Evolutionary conservation across 495 filamentous ascomycete genomes (phyloP), one percentile per base, ranked within the genome.

Genomic region (Penicillium desertorum): DNA sequence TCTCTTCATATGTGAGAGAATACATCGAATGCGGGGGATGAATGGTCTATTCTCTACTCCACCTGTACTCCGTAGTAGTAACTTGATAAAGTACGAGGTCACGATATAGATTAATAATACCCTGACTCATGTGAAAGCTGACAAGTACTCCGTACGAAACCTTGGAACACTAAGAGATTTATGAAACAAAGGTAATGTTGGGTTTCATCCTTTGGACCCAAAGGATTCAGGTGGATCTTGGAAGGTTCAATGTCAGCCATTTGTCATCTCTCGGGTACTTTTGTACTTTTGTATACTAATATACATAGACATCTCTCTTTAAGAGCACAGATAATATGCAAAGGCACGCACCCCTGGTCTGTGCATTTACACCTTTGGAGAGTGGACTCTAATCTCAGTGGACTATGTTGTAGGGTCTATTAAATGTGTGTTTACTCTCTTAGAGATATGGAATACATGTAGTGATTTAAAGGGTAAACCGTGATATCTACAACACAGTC

Each of bases 331-430:
- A 25, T 45, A 20, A 45, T 45, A 45, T 45, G 43, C 12, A 22
- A 45, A 46, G 23, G 51, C 29, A 54, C 51, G 51, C 27, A 54
- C 51, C 51, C 39, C 41, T 53, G 51, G 37, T 27, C 51, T 37
- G 49, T 51, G 48, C 39, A 41, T 23, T 10, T 12, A 51, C 30
- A 34, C 29, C 27, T 29, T 29, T 8, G 34, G 16, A 37, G 29
- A 5, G 46, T 10, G n/a, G 16, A 2, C 16, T 41, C n/a, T 23
- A 43, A 44, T 43, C 29, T 36, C 20, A 52, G 48, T 11, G 5
- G 22, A 22, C 22, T n/a, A n/a, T n/a, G n/a, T n/a, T n/a, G n/a
- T n/a, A n/a, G 36, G 16, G 14, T 17, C 6, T 17, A 39, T 39
- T 39, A 16, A 5, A 36, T 14, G 29, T 17, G 39, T 42, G 1